Conservation (phyloP, 73 alveolate genomes). For the Paramecium pentaurelia region DNA sequence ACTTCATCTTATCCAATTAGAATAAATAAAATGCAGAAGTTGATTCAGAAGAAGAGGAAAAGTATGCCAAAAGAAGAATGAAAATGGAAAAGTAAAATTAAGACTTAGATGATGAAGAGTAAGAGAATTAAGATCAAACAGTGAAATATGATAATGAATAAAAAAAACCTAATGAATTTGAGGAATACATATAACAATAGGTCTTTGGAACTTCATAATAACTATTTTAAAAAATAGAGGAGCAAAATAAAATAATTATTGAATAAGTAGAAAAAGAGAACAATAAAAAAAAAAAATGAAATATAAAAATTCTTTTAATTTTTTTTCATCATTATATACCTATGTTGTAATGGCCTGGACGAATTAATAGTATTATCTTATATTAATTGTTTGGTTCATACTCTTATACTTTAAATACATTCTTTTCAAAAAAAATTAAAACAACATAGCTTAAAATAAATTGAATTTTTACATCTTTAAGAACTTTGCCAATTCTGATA, state of each 20-base stretch:
- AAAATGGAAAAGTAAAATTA: neutral
- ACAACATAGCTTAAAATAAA: neutral
- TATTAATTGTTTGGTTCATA: neutral
- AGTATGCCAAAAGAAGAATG: neutral
- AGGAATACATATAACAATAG: neutral
- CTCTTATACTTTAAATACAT: neutral
- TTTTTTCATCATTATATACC: neutral
- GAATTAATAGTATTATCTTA: neutral
- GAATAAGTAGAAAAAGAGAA: neutral
- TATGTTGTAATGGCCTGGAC: neutral
- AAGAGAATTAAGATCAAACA: neutral
- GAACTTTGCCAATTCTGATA: neutral
- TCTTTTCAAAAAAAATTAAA: neutral
- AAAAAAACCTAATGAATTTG: neutral
- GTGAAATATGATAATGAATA: neutral
- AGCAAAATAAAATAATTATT: neutral
- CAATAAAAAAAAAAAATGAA: neutral
- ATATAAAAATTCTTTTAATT: neutral
- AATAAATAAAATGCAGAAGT: neutral
- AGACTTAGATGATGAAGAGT: neutral
- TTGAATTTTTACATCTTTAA: neutral
- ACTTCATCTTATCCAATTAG: neutral
- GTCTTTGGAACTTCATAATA: conserved; percentile 13
- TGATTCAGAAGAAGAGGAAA: conserved; percentile 19
- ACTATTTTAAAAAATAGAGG: neutral